Evolutionary conservation across 495 filamentous ascomycete genomes (phyloP), one percentile per base, ranked within the genome.

Genomic region (Gamarada debralockiae): DNA sequence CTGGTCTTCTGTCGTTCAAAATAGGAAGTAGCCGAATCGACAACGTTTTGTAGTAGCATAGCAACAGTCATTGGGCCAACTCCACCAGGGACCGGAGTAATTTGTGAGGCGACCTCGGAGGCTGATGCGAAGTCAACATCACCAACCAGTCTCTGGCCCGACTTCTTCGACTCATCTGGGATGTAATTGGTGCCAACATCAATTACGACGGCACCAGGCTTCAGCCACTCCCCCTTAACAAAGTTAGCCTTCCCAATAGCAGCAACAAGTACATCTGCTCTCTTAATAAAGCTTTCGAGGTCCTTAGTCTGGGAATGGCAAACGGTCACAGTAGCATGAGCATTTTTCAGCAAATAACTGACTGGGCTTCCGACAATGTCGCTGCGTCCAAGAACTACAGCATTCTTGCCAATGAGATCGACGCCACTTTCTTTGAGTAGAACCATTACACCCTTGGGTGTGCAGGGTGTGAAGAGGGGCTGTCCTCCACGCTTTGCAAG

Each of bases 51-150:
- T 53, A 98, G 67, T 15, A 98, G 78, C 87, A 97, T 97, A 27
- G 93, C 93, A 47, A 98, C 90, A 12, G 93, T 98, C 92, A 97
- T 97, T 33, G 93, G 93, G 3, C 93, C 93, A 52, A 97, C 93
- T 64, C 93, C 93, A 53, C 93, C 93, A 1, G 95, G 93, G 29
- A 98, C 93, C 2, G 93, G 93, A 1, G 95, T 98, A 62, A 98
- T 97, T 55, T 86, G 82, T n/a, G 91, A 96, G 18, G 91, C 93
- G 40, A 96, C 86, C 61, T 93, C 76, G 15, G 78, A 79, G 34
- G 90, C 92, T 47, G 88, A 84, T 41, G 92, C 90, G 60, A 84
- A 97, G 52, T 97, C 89, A 15, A 98, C 93, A 68, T 98, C 93
- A 33, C 93, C 93, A 14, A 97, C 93, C n/a, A 97, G 78, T 55